Evolutionary conservation across 1,139 yeast species (phyloP).

Genomic region (Candida albicans): DNA sequence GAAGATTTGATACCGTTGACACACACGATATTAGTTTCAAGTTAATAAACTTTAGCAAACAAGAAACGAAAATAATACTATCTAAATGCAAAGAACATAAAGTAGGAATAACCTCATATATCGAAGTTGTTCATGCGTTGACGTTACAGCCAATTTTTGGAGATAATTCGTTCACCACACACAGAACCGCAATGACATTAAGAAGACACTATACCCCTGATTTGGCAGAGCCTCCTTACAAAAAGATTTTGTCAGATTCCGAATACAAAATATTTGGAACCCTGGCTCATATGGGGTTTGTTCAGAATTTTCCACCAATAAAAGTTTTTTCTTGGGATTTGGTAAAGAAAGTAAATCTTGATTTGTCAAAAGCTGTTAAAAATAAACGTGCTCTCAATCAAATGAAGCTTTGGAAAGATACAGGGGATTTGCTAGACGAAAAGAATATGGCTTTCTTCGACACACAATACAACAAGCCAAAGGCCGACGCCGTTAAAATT

Average conservation of each 20-base stretch:
- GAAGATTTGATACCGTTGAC: conserved; percentile 26
- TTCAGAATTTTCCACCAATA: conserved; percentile 32
- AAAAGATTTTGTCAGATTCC: conserved; percentile 18
- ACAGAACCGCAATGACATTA: conserved; percentile 36
- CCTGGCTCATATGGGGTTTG: conserved; percentile 35
- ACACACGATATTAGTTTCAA: conserved; percentile 30
- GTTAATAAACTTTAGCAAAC: conserved; percentile 28
- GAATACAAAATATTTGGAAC: conserved; percentile 34
- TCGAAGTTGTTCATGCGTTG: conserved; percentile 26
- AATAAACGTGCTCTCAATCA: conserved; percentile 29
- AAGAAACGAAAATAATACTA: conserved; percentile 25
- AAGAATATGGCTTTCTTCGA: conserved; percentile 25
- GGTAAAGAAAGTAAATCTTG: conserved; percentile 23
- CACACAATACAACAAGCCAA: conserved; percentile 25
- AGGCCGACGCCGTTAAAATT: conserved; percentile 35
- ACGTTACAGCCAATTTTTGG: conserved; percentile 33
- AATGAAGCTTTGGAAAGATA: conserved; percentile 22
- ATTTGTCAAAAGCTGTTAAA: conserved; percentile 19
- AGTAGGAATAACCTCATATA: conserved; percentile 39
- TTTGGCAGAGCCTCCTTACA: conserved; percentile 19
- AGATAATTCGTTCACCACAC: conserved; percentile 23
- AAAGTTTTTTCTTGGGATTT: conserved; percentile 37
- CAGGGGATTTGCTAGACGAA: conserved; percentile 18
- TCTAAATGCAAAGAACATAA: conserved; percentile 28
- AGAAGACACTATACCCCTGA: conserved; percentile 27